These are phyloP conservation scores for Chalciporus piperatus DNA, from an alignment of 768 basidiomycete genomes.

Conservation along the genomic window DNA sequence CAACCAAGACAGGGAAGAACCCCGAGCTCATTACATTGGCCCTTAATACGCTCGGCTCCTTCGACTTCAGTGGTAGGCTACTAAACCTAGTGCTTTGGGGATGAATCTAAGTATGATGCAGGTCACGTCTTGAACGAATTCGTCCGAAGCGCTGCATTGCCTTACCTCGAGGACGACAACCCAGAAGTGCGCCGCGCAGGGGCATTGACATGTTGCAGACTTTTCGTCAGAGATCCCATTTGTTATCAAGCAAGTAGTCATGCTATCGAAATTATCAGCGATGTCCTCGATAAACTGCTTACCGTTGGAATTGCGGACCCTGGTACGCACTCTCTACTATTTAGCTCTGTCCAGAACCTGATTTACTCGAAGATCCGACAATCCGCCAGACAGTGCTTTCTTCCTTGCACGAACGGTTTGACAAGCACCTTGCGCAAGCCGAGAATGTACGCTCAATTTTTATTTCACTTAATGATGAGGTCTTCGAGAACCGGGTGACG, in stretches of 20 bases:
- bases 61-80: slow-evolving; percentile 85
- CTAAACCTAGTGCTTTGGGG: background rate
- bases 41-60: slow-evolving; percentile 79
- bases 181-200: slow-evolving; percentile 85
- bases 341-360: slow-evolving; percentile 3
- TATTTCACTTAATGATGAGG: slow-evolving; percentile 96
- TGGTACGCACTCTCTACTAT: slow-evolving; percentile 44
- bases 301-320: slow-evolving; percentile 97
- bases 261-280: slow-evolving; percentile 94
- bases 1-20: slow-evolving; percentile 53
- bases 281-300: slow-evolving; percentile 94
- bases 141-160: slow-evolving; percentile 85
- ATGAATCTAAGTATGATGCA: slow-evolving; percentile 26
- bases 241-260: slow-evolving; percentile 95
- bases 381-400: slow-evolving; percentile 87
- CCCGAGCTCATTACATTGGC: slow-evolving; percentile 78
- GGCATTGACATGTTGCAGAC: slow-evolving; percentile 85
- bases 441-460: slow-evolving; percentile 98
- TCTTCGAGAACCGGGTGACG: slow-evolving; percentile 89
- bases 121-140: slow-evolving; percentile 96
- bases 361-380: slow-evolving; percentile 47
- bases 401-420: slow-evolving; percentile 88
- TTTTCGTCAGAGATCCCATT: slow-evolving; percentile 94
- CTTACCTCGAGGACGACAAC: slow-evolving; percentile 92
- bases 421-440: slow-evolving; percentile 94